Base-by-base conservation (phyloP, 305 asterid species). In the Plantago coronopus region DNA sequence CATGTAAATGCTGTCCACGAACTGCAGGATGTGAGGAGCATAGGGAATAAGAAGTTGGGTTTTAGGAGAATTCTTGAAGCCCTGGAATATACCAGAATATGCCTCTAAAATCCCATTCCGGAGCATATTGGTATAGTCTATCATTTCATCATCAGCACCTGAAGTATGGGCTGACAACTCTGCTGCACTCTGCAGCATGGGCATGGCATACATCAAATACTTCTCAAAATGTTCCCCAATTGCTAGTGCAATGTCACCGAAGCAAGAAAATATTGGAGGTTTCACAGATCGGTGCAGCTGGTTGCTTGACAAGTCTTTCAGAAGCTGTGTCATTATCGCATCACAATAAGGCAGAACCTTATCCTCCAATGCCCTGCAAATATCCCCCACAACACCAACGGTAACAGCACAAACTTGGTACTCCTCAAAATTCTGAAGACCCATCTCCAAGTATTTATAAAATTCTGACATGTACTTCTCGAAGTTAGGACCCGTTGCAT, bases 361-460 rank as follows among this genome's bases (percentile, higher is more conserved):
- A 65, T 82, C 95, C 69, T 89, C 99, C 86, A 93, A 70, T 17
- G 97, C 94, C 74, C 97, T 77, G 76, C 96, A 88, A 31, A 90
- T 74, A 66, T 90, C 96, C 43, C 96, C 97, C 63, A 90, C 97
- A 22, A 90, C 91, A 66, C 96, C 96, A 37, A 90, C 96, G 14
- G 97, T 85, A 29, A 90, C 93, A 22, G 94, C 89, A 72, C 97
- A 90, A 48, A 90, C 95, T 74, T 90, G 97, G 78, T 93, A 93
- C 69, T 90, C 97, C 72, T 90, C 97, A n/a, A 85, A 90, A 75
- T 90, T 90, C 84, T 90, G 95, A 61, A 90, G 96, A 64, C 96
- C 96, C 94, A 81, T 85, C 68, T 90, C 97, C 82, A 90, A 63
- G 73, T 88, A 90, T 83, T 90, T 85, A 73, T 85, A 90, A 78